Evolutionary conservation across 352 stramenopile species (phyloP).

Genomic region (Globisporangium spiculum): DNA sequence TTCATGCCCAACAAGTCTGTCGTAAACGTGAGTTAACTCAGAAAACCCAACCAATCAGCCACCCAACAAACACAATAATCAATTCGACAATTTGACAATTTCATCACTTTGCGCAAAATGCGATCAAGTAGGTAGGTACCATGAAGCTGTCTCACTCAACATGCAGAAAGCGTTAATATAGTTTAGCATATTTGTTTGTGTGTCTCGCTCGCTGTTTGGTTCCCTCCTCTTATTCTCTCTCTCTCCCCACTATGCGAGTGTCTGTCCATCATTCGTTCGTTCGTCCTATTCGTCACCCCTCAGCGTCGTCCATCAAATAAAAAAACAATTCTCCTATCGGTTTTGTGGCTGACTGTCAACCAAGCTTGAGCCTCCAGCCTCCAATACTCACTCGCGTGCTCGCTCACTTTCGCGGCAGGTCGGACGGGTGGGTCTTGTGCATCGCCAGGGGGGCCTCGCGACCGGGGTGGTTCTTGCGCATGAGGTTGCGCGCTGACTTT

Average conservation of each 20-base stretch:
- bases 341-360: too few relatives aligned
- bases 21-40: not conserved
- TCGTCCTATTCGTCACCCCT: not conserved
- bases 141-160: not conserved
- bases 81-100: not conserved
- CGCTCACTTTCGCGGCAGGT: not conserved
- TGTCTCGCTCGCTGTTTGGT: too few relatives aligned
- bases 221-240: not conserved
- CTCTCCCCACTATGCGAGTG: not conserved
- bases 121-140: too few relatives aligned
- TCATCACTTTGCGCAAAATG: too few relatives aligned
- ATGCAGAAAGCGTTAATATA: conserved; percentile 6
- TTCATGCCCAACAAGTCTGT: not conserved
- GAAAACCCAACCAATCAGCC: not conserved
- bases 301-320: not conserved
- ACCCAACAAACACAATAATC: not conserved
- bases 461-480: conserved; percentile 51
- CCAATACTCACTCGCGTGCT: not conserved
- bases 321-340: not conserved
- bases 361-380: too few relatives aligned
- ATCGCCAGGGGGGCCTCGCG: conserved; percentile 7
- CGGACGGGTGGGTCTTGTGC: not conserved
- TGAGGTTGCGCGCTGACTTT: conserved; percentile 52
- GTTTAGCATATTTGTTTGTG: conserved; percentile 1
- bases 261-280: too few relatives aligned